These are phyloP conservation scores for Cephalotrichum gorgonifer DNA, from an alignment of 2,329 filamentous ascomycete species.

Conservation along the genomic window DNA sequence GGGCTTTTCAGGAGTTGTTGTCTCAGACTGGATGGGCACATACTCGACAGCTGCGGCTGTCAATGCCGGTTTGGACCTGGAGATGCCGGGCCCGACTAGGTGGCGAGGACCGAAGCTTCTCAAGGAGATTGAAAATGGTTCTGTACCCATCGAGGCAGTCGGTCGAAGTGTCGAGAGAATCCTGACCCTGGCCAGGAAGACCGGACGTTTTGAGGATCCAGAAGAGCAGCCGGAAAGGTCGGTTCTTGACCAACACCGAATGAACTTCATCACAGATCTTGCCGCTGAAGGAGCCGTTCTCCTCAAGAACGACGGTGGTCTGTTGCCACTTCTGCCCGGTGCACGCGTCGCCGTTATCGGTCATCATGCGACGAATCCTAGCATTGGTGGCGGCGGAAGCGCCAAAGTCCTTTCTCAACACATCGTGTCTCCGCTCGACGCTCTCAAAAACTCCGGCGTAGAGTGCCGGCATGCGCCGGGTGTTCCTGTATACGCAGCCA, in stretches of 20 bases:
- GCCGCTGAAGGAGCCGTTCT: background rate
- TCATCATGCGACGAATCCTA: background rate
- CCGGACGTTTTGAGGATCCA: background rate
- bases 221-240: background rate
- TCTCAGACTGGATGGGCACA: constrained; percentile 35
- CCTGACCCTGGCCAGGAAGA: background rate
- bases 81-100: constrained; percentile 24
- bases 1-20: constrained; percentile 32
- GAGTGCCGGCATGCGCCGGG: too few species aligned
- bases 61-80: constrained; percentile 18
- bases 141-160: background rate
- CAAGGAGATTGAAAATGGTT: background rate
- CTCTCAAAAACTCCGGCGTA: too few species aligned
- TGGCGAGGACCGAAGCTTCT: constrained; percentile 8
- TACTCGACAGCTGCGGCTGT: constrained; percentile 22
- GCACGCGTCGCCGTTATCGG: background rate
- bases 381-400: background rate
- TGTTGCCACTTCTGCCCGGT: background rate
- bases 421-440: too few species aligned
- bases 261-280: background rate
- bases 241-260: too few species aligned
- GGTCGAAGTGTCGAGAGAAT: background rate
- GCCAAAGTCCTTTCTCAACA: background rate
- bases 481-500: too few species aligned
- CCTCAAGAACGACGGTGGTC: background rate